Percentiles rank a stretch among this genome's conserved stretches.
Conservation (phyloP, 2,329 filamentous ascomycete genomes). For the Ascochyta lentis region DNA sequence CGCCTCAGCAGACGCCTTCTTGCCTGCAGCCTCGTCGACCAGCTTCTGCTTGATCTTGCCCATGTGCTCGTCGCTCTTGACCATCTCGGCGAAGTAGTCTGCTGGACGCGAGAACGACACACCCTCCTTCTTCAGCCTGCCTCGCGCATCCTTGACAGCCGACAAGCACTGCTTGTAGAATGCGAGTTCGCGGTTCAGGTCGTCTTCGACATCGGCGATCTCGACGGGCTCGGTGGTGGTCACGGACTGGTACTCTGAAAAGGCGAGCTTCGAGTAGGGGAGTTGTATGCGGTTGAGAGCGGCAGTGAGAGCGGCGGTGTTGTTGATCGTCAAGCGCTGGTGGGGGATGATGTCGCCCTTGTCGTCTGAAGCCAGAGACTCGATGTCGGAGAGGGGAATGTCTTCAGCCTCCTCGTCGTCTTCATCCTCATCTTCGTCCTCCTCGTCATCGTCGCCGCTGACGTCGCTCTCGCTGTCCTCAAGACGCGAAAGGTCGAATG, state of each 20-base stretch:
- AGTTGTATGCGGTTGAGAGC: constrained; percentile 81
- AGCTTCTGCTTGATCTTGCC: constrained; percentile 93
- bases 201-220: constrained; percentile 86
- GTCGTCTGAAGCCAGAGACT: constrained; percentile 78
- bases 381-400: constrained; percentile 86
- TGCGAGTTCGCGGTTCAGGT: constrained; percentile 87
- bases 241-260: constrained; percentile 82
- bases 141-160: constrained; percentile 75
- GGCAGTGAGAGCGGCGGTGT: constrained; percentile 82
- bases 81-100: constrained; percentile 99
- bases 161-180: constrained; percentile 91
- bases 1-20: constrained; percentile 91
- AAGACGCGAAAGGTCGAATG: constrained; percentile 40
- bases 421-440: constrained; percentile 61
- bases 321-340: constrained; percentile 96
- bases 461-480: constrained; percentile 52
- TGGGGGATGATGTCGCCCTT: constrained; percentile 87
- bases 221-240: constrained; percentile 71
- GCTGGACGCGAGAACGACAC: constrained; percentile 85
- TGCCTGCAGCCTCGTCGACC: constrained; percentile 86
- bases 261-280: constrained; percentile 72
- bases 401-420: constrained; percentile 81
- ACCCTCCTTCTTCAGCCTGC: constrained; percentile 79
- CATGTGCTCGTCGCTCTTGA: constrained; percentile 99
- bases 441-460: constrained; percentile 49